Evolutionary conservation across 106 monocot species (phyloP), one percentile per base, ranked within the genome.

Genomic region (Gastrodia elata): DNA sequence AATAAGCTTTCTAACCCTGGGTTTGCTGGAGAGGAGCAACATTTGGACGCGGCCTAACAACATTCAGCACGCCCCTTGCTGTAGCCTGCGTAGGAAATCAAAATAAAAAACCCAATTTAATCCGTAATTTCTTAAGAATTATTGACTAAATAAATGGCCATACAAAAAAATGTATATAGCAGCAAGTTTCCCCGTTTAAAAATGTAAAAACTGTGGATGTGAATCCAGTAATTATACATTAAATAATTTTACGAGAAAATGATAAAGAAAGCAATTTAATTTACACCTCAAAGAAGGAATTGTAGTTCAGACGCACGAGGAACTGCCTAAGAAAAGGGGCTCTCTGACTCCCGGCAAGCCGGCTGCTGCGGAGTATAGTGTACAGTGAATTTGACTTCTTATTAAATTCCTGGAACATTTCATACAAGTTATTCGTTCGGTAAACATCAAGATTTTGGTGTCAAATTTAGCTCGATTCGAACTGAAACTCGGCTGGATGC

Each of bases 321-420:
- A 96, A 92, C 77, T 87, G 89, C 73, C 95, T 82, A 26, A 96
- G 79, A 69, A 83, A 96, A 32, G 95, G 95, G 1, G 95, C 95
- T 71, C 95, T 81, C 68, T 96, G 91, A 77, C 85, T 96, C 40
- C 95, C 95, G 24, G 89, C 92, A 68, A 96, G 82, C 40, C 92
- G 85, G 61, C 89, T 96, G 49, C 92, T 96, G 2, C 92, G 83
- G 16, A 96, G 76, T 55, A 96, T 96, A 25, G 95, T 96, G 57
- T 96, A 96, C 20, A 96, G 79, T 55, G 95, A 96, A 80, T 96
- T 96, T 44, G 95, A 96, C 68, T 96, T 92, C 75, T 96, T 96
- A 78, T 88, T 89, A 79, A 96, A 96, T 76, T 96, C 95, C 95
- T 96, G 80, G 18, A 14, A 36, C 32, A 71, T 0, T 6, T 5